Evolutionary conservation across 176 grass and related monocot genomes (phyloP), one percentile per base, ranked within the genome.

Genomic region (Alopecurus myosuroides): DNA sequence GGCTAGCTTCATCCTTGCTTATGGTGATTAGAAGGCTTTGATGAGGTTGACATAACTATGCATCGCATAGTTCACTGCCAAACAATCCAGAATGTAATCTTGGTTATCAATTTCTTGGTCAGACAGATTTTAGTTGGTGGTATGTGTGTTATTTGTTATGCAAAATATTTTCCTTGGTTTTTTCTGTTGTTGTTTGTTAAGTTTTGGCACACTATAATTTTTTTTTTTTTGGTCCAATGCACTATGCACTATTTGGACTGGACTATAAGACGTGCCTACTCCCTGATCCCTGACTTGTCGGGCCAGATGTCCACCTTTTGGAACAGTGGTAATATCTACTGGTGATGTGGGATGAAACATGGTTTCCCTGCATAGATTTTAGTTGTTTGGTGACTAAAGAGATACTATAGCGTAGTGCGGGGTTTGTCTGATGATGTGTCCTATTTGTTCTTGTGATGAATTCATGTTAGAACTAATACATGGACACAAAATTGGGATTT

Each of bases 401-500:
- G 45, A 42, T 28, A 75, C 29, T 51, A 11, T 9, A 49, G 17
- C 13, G 35, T n/a, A 76, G 12, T 22, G 1, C 71, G 23, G 26
- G 14, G 5, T 70, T 63, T 86, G 20, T 77, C 29, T 22, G 28
- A 12, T 51, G 3, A 35, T 78, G 14, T 78, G 15, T 55, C 15
- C 12, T 42, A 14, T 22, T 64, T 86, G 41, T 9, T 85, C 4
- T 77, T 80, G 77, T 65, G 18, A 76, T 61, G 22, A 82, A 72
- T 41, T 85, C 85, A 9, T 34, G 26, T 77, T 50, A 53, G 48
- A 56, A 86, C 90, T 91, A 70, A 94, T 91, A 66, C 41, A 84
- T 83, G 69, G 51, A 80, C 70, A 48, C 58, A 85, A 78, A 89
- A 93, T 86, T 85, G 87, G 84, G 85, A 86, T 92, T 94, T 97